Evolutionary conservation across 148 eudicot genomes (phyloP).

Genomic region (Agrostemma githago): DNA sequence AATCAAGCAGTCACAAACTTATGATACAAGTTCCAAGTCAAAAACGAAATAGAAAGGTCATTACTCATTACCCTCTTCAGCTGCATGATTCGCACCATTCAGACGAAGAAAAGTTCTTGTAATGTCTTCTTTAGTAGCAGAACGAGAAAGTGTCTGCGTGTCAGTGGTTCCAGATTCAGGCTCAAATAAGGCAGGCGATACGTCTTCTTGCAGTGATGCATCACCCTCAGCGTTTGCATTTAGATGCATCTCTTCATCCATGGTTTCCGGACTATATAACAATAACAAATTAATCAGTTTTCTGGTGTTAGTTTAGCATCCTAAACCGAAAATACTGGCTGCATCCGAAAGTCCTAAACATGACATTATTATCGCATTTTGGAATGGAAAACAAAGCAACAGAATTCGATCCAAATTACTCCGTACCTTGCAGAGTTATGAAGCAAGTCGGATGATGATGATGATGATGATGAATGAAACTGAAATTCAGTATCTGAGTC

Average conservation of each 20-base stretch:
- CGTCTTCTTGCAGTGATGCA: conserved; percentile 1
- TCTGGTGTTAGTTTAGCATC: too few species aligned
- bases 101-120: conserved; percentile 3
- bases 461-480: too few species aligned
- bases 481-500: background rate
- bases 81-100: background rate
- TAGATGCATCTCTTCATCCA: background rate
- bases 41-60: background rate
- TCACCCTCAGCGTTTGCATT: background rate
- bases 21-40: background rate
- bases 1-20: background rate
- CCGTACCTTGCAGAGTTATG: background rate
- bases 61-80: background rate
- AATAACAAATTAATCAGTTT: too few species aligned
- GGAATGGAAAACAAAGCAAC: background rate
- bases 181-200: background rate
- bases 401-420: background rate
- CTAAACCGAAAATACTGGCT: too few species aligned
- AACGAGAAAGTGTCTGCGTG: background rate
- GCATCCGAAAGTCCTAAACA: background rate
- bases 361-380: background rate
- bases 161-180: background rate
- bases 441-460: too few species aligned
- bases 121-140: conserved; percentile 7
- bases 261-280: background rate